Evolutionary conservation across 805 yeast genomes (phyloP), one percentile per base, ranked within the genome.

Genomic region (Brettanomyces nanus): DNA sequence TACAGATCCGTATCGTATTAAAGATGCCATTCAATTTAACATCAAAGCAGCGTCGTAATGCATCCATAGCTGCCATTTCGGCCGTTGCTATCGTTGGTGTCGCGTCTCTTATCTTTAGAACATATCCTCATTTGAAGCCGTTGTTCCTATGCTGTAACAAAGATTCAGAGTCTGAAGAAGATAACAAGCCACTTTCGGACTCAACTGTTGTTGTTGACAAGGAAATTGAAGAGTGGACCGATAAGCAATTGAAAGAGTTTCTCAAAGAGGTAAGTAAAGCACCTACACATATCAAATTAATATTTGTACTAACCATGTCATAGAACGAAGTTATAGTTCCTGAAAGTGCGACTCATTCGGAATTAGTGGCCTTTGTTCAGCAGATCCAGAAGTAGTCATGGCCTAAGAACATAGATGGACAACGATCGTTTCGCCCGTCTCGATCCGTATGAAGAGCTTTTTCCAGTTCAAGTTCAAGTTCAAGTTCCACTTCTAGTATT

Each of bases 41-140:
- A 33, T 14, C 41, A 40, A 36, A 49, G 43, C 37, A 37, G 41
- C 56, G 52, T 28, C 52, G 56, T 32, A 48, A 53, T 33, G 41
- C 47, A 9, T 59, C 63, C 0, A 52, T 62, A 4, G 58, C 72
- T 3, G 64, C 73, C 6, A 67, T 66, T 0, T 52, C 73, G 0
- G 62, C 73, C 11, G 68, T 66, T 1, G 64, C 63, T 10, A 45
- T 67, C 4, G 37, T 70, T 10, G 74, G 73, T 19, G 66, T 69
- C 3, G 58, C 69, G 0, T 53, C 63, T 20, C 32, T 72, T 5
- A 42, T 71, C 7, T 53, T 72, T 40, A 62, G 62, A 37, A 72
- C 75, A 4, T 72, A 63, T 42, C 78, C 78, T n/a, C 77, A 72
- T 44, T 53, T 71, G 30, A 46, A 47, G 19, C 49, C 57, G 28